Percentiles rank a stretch among this genome's conserved stretches.
Evolutionary conservation across 225 moss, liverwort and hornwort genomes (phyloP).

Genomic region (Neckera pumila): DNA sequence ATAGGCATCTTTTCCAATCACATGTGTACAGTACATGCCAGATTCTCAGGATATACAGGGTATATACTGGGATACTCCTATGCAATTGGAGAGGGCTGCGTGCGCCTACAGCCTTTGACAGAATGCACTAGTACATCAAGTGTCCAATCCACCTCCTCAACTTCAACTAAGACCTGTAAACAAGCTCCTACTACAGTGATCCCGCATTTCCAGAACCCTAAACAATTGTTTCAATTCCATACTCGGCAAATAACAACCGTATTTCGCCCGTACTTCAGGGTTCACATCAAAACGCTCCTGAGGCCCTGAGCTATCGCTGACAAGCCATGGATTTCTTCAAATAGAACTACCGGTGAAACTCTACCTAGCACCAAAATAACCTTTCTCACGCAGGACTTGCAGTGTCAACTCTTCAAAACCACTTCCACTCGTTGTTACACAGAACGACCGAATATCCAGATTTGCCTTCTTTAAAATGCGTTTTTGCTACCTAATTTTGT

Average conservation of each 20-base stretch:
- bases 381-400: not conserved
- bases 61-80: not conserved
- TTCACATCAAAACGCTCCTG: not conserved
- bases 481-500: not conserved
- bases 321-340: not conserved
- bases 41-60: not conserved
- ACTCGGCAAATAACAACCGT: not conserved
- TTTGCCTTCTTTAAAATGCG: not conserved
- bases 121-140: not conserved
- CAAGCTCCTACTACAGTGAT: not conserved
- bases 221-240: not conserved
- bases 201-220: not conserved
- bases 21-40: not conserved
- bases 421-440: not conserved
- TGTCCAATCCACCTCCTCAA: not conserved
- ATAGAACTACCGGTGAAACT: not conserved
- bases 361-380: not conserved
- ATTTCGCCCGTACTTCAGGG: not conserved
- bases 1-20: not conserved
- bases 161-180: not conserved
- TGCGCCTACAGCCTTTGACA: not conserved
- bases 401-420: not conserved
- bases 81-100: not conserved
- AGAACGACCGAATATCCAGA: not conserved
- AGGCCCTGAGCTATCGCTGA: not conserved